These are phyloP conservation scores for Spencermartinsiella ligniputridi DNA, from an alignment of 1,139 yeast genomes.

Conservation along the genomic window DNA sequence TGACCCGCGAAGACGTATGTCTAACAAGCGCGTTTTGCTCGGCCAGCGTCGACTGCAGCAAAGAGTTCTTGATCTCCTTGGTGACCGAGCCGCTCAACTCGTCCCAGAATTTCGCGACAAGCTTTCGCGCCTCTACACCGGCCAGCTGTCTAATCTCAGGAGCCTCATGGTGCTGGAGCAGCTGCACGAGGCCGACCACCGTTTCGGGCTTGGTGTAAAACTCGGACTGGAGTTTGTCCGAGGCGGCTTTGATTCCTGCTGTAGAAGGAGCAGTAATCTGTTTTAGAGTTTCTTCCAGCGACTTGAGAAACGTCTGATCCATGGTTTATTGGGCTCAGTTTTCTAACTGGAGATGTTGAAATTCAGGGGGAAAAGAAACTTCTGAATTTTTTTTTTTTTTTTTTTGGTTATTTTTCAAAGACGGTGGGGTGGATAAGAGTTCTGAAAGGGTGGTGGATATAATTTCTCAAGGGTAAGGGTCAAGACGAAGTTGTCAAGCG, in stretches of 20 bases:
- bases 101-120: slow-evolving; percentile 71
- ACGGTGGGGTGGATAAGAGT: too few relatives aligned
- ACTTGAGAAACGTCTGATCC: slow-evolving; percentile 67
- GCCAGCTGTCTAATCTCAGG: slow-evolving; percentile 73
- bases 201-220: slow-evolving; percentile 69
- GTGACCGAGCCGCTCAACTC: slow-evolving; percentile 22
- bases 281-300: slow-evolving; percentile 73
- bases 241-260: slow-evolving; percentile 75
- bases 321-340: too few relatives aligned
- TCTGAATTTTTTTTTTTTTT: too few relatives aligned
- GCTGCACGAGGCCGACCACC: slow-evolving; percentile 77
- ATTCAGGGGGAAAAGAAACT: too few relatives aligned
- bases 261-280: slow-evolving; percentile 76
- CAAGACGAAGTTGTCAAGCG: too few relatives aligned
- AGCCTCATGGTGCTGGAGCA: slow-evolving; percentile 63
- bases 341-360: too few relatives aligned
- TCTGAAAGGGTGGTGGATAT: too few relatives aligned
- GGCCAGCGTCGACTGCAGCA: slow-evolving; percentile 65
- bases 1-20: slow-evolving; percentile 85
- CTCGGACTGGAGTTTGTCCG: slow-evolving; percentile 65
- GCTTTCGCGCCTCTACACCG: slow-evolving; percentile 92
- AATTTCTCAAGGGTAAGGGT: too few relatives aligned
- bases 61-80: slow-evolving; percentile 56
- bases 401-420: too few relatives aligned
- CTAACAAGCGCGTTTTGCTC: slow-evolving; percentile 66